Evolutionary conservation across 148 eudicot species (phyloP), one percentile per base, ranked within the genome.

Genomic region (Camellia sinensis): DNA sequence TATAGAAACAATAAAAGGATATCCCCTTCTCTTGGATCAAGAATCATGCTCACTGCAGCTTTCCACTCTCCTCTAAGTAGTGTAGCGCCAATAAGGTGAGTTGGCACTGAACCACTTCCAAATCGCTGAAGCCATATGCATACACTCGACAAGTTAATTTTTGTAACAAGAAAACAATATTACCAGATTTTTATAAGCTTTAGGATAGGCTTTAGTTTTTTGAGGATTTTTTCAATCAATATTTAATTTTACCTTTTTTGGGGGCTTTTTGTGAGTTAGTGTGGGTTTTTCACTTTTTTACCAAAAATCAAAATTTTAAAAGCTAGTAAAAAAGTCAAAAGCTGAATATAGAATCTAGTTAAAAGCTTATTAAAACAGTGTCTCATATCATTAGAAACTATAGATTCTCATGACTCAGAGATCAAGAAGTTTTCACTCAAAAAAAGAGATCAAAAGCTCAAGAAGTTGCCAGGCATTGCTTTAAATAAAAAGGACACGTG

Each of bases 21-120:
- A 95, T 95, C 99, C 83, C 97, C 97, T 77, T 95, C 97, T 86
- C 97, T 90, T 70, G 99, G 99, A 85, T 95, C 99, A 87, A 95
- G 95, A 85, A 95, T 88, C 97, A 95, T 66, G 83, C 78, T 83
- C 52, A 93, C 89, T 45, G 93, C 97, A 52, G 79, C 80, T 84
- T 87, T 88, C 97, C 99, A 95, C 85, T 95, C 97, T 82, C 97
- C 99, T 78, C 90, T 90, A 68, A 93, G 86, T 81, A 95, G 90
- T 81, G 93, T 84, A 62, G 97, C 94, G 74, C 99, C 99, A 81
- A 93, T 88, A 70, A 86, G 90, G 86, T 95, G 99, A 70, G 99
- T 95, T 37, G 99, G 93, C 71, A 93, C 87, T 57, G 99, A 88
- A 75, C 99, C 94, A 80, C 95, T 95, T 85, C 99, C 99, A 89